Conservation (phyloP, 1,284 basidiomycete genomes). For the Sparassis latifolia region DNA sequence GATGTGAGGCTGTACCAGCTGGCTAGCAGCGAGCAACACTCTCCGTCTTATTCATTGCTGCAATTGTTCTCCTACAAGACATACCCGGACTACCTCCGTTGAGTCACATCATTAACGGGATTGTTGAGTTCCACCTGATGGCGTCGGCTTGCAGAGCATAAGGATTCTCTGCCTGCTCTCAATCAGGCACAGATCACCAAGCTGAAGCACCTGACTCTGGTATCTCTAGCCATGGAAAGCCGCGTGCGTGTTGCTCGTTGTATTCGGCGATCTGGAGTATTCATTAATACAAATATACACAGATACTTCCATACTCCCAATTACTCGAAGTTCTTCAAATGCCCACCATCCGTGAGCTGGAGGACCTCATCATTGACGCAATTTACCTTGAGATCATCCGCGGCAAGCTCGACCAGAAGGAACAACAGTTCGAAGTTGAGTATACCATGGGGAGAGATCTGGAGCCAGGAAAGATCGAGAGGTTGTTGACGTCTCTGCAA, state of each 20-base stretch:
- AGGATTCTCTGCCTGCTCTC: slow-evolving; percentile 60
- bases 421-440: slow-evolving; percentile 82
- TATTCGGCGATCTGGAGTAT: background rate
- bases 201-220: slow-evolving; percentile 87
- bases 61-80: slow-evolving; percentile 88
- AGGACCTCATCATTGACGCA: slow-evolving; percentile 93
- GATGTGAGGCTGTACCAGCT: slow-evolving; percentile 39
- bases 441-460: slow-evolving; percentile 89
- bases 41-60: slow-evolving; percentile 57
- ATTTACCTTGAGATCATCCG: slow-evolving; percentile 87
- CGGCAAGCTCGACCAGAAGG: slow-evolving; percentile 89
- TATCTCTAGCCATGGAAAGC: slow-evolving; percentile 67
- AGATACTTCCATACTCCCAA: slow-evolving; percentile 73
- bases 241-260: slow-evolving; percentile 46
- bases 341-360: slow-evolving; percentile 75
- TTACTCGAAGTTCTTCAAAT: slow-evolving; percentile 67
- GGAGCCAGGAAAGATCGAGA: slow-evolving; percentile 56
- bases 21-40: slow-evolving; percentile 52
- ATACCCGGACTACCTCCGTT: slow-evolving; percentile 67
- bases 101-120: slow-evolving; percentile 6
- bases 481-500: slow-evolving; percentile 54
- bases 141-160: slow-evolving; percentile 42
- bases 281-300: slow-evolving; percentile 1
- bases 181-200: slow-evolving; percentile 74
- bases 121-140: slow-evolving; percentile 17